Base-by-base conservation (phyloP, 768 basidiomycete species). In the Strobilomyces dryophilus region DNA sequence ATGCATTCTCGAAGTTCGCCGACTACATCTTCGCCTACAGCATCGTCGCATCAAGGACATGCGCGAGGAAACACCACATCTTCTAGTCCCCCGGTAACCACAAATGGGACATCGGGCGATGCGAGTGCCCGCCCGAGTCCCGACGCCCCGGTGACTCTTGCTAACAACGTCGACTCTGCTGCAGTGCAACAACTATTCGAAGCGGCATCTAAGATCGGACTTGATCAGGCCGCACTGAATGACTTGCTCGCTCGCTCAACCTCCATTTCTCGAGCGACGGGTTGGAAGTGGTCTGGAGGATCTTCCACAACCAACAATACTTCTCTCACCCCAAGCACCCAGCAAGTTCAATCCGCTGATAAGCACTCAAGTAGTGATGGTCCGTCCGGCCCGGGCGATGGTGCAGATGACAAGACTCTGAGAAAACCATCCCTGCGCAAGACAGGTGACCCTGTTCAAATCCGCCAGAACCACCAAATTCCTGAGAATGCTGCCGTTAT, bases 141-240 rank as follows among this genome's bases (percentile, higher is more conserved):
- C 24, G 70, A 68, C 24, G 57, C 62, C 47, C 53, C 62, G 17
- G 51, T 65, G n/a, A 51, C 60, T 37, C 58, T 61, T 27, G 49
- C 57, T 36, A 54, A 63, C 46, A 58, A 73, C 37, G 61, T 66
- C 15, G 77, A 83, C 56, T 73, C 78, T 21, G 72, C 73, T 46
- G 85, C 86, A 15, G 71, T 92, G 50, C 80, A 76, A 65, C 87
- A 89, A 64, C 69, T 93, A 24, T 89, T 88, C 58, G 81, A 83
- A 62, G 90, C 89, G 21, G 90, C 87, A 2, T 77, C 75, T 12
- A 82, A 82, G 60, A 79, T 92, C 35, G 89, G 89, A 29, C 76
- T 92, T 34, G 87, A 91, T 69, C 84, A 84, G 61, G 75, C 69
- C 15, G 88, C 81, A 27, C 66, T 93, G 55, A 86, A 80, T 45